Conservation (phyloP, 2,329 filamentous ascomycete species). For the Aspergillus fructus region DNA sequence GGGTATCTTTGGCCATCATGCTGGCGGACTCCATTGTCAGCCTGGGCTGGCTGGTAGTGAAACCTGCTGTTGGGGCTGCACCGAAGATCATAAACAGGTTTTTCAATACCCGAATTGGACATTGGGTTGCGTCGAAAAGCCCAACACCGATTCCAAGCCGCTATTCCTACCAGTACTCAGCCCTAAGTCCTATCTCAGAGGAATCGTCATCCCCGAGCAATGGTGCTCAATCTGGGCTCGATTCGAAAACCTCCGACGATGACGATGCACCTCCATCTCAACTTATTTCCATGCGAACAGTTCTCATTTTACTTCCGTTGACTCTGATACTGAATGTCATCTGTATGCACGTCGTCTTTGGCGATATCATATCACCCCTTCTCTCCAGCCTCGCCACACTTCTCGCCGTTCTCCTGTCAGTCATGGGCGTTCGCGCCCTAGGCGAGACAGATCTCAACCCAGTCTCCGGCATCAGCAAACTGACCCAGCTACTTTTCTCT, state of each 20-base stretch:
- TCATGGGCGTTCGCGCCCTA: constrained; percentile 65
- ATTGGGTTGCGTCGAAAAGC: constrained; percentile 26
- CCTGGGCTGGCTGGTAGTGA: constrained; percentile 72
- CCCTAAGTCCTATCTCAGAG: constrained; percentile 24
- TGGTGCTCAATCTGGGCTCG: constrained; percentile 1
- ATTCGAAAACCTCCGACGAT: constrained; percentile 47
- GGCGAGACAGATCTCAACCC: constrained; percentile 92
- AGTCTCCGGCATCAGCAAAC: constrained; percentile 92
- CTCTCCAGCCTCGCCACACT: constrained; percentile 76
- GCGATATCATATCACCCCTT: constrained; percentile 73
- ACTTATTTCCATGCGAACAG: constrained; percentile 70
- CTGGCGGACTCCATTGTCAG: constrained; percentile 88
- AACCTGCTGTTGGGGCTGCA: constrained; percentile 57
- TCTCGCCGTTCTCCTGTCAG: constrained; percentile 69
- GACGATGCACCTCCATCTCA: constrained; percentile 83
- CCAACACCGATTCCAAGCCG: constrained; percentile 14
- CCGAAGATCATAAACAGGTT: constrained; percentile 34
- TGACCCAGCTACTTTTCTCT: constrained; percentile 94
- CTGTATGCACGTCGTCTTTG: constrained; percentile 81
- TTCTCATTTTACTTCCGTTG: constrained; percentile 70
- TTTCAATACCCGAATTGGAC: constrained; percentile 28
- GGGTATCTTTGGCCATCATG: constrained; percentile 96
- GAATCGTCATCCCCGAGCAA: constrained; percentile 18
- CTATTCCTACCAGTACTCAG: constrained; percentile 32
- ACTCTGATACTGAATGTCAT: constrained; percentile 78